Evolutionary conservation across 2,329 filamentous ascomycete species (phyloP), one percentile per base, ranked within the genome.

Genomic region (Metarhizium brunneum): DNA sequence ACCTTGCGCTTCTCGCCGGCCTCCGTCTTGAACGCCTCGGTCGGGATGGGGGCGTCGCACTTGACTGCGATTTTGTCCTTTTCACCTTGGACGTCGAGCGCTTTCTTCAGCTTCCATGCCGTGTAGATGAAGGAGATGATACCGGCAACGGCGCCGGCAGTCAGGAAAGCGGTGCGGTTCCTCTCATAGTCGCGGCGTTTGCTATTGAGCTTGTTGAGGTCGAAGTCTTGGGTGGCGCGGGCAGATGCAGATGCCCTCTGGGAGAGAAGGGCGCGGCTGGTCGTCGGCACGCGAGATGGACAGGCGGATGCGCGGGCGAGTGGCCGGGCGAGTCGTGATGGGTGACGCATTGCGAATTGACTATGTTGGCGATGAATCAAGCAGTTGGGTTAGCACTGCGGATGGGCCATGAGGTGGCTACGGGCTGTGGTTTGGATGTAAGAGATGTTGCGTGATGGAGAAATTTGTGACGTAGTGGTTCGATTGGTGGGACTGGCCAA

Each of bases 1-100:
- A 82, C 72, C 66, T 82, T 83, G 63, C 80, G 76, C 67, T 74
- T 75, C 58, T 73, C 73, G 40, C 77, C 77, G 18, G 71, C 73
- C 58, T 79, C 73, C 13, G 71, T 75, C 58, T 71, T 75, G 64
- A 81, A 78, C 0, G 73, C 72, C 55, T 77, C 72, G 20, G 69
- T 71, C 4, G 73, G 74, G 3, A 76, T 65, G 29, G 65, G 59
- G 2, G 69, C 59, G 57, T 73, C 71, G 56, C 68, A 71, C 47
- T 71, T 73, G 56, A 79, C 69, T 54, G 80, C 75, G 29, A 74
- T 61, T 60, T 68, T 69, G 29, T 68, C 64, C 58, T 69, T 69
- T 50, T 71, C 67, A 29, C 57, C 54, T 52, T 69, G 62, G n/a
- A 63, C 45, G 16, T 63, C 62, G 42, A 76, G 63, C 18, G 71